phyloP scores from a whole-genome alignment of 805 yeast species.

The Spathaspora girioi region DNA sequence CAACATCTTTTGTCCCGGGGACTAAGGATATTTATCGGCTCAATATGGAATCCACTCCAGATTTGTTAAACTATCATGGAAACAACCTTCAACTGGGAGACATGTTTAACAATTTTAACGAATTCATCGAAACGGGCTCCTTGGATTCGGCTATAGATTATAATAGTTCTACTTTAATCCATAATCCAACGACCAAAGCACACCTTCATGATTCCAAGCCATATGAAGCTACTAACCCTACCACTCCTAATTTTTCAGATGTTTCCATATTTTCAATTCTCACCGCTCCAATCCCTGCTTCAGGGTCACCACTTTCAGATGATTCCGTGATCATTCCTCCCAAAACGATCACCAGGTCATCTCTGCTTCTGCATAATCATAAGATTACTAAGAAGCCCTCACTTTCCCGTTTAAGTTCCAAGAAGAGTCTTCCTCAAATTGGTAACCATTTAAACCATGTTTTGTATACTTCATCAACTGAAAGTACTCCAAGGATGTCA shows the following conservation, averaged over 20 bases:
- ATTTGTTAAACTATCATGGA: conserved; percentile 7
- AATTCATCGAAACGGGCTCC: conserved; percentile 21
- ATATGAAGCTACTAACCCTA: not conserved
- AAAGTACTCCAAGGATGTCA: not conserved
- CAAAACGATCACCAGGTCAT: conserved; percentile 1
- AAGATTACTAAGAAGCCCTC: conserved; percentile 14
- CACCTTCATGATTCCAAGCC: not conserved
- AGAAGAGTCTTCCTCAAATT: not conserved
- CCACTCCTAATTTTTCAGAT: conserved; percentile 17
- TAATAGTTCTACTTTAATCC: not conserved
- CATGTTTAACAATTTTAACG: conserved; percentile 17
- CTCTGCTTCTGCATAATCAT: not conserved
- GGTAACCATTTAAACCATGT: not conserved
- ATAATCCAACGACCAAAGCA: conserved; percentile 1
- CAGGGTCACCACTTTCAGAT: not conserved
- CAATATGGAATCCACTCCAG: conserved; percentile 13
- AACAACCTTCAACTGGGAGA: conserved; percentile 1
- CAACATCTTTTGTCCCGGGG: not conserved
- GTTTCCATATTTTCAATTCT: not conserved
- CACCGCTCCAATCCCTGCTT: not conserved
- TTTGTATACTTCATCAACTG: conserved; percentile 1
- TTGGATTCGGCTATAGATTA: conserved; percentile 27
- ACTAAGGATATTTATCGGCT: not conserved
- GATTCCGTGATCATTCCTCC: not conserved
- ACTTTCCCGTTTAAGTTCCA: conserved; percentile 11